Base-by-base conservation (phyloP, 2,329 filamentous ascomycete species). In the Thermomyces lanuginosus region DNA sequence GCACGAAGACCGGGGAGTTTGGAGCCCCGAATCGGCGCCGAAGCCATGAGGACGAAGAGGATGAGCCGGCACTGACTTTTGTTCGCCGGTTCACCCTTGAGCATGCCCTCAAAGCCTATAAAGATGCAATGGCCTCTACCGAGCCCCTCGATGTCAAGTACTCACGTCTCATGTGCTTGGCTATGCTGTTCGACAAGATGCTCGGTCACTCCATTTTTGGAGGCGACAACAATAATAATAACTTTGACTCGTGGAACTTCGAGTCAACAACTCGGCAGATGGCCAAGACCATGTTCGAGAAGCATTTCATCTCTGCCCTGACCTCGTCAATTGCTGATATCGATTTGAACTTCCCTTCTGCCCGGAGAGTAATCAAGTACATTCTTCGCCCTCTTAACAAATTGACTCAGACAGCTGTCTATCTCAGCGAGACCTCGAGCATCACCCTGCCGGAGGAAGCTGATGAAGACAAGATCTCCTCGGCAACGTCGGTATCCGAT, bases 201-300 rank as follows among this genome's bases (percentile, higher is more conserved):
- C 72, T 93, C 37, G 79, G 81, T 22, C 78, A 77, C 48, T 71
- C 82, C 8, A 77, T 69, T 41, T 64, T 69, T 9, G 61, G 62
- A 23, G 55, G 55, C 36, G 56, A 55, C 33, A 54, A 52, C 34
- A 60, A 48, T 34, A n/a, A n/a, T n/a, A n/a, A n/a, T n/a, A n/a
- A n/a, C n/a, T n/a, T n/a, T n/a, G n/a, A n/a, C n/a, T n/a, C n/a
- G n/a, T n/a, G n/a, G n/a, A n/a, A n/a, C n/a, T 51, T 41, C 36
- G 58, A 28, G 43, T 63, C 38, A 22, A 84, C 83, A 5, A 77
- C 84, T 36, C 74, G 77, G 41, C 83, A 92, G 45, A 68, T 98
- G 39, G 76, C 81, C 17, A 81, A 83, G 39, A 72, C 93, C 33
- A 98, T 98, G 89, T 95, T 92, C 43, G 89, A 98, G 56, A 98